phyloP scores from a whole-genome alignment of 164 flowering plant species.

The Stephania yunnanensis region DNA sequence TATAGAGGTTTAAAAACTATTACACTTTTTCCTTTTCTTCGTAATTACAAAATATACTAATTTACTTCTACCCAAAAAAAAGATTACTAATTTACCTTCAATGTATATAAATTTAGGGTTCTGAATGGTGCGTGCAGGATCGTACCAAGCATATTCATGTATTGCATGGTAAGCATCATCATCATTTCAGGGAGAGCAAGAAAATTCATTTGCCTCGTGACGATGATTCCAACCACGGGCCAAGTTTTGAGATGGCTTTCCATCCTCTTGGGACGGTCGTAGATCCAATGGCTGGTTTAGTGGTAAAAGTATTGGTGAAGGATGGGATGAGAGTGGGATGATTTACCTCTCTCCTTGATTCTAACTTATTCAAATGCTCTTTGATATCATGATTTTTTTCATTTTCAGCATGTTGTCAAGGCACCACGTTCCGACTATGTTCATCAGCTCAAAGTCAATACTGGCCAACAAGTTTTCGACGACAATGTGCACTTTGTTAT shows the following conservation, averaged over 20 bases:
- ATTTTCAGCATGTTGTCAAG: no score
- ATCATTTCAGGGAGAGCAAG: constrained; percentile 56
- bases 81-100: no score
- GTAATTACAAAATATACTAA: no score
- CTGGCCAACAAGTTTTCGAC: no score
- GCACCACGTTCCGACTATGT: no score
- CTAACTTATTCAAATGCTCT: no score
- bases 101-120: not conserved
- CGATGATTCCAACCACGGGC: constrained; percentile 43
- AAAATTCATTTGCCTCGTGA: constrained; percentile 41
- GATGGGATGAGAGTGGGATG: constrained; percentile 63
- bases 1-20: no score
- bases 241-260: constrained; percentile 34
- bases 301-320: constrained; percentile 74
- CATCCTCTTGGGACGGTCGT: constrained; percentile 70
- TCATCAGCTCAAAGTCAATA: no score
- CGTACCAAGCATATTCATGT: constrained; percentile 57
- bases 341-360: constrained; percentile 46
- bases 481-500: no score
- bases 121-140: constrained; percentile 40
- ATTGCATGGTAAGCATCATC: constrained; percentile 75
- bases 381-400: no score
- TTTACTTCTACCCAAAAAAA: no score
- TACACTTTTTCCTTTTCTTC: no score
- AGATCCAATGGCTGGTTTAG: constrained; percentile 97